Evolutionary conservation across 768 basidiomycete genomes (phyloP).

Genomic region (Auricularia sp.): DNA sequence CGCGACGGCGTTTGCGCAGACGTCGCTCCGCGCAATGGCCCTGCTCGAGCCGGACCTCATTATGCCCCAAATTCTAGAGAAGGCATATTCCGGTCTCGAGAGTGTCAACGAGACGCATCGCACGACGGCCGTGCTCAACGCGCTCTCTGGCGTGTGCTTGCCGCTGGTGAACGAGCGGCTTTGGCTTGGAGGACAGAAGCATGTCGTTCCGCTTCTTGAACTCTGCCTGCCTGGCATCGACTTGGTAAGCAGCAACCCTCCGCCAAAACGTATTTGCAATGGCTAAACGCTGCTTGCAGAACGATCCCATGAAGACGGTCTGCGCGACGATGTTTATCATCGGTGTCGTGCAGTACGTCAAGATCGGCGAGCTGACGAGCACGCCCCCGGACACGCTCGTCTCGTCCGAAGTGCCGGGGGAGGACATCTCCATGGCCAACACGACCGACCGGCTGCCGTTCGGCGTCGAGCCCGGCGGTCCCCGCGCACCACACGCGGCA

Average conservation of each 20-base stretch:
- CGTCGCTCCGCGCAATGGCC: slow-evolving; percentile 66
- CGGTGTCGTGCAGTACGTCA: slow-evolving; percentile 61
- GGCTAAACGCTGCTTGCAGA: slow-evolving; percentile 30
- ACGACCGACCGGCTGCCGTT: slow-evolving; percentile 39
- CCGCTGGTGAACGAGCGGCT: slow-evolving; percentile 66
- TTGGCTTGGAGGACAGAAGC: slow-evolving; percentile 83
- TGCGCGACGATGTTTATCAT: slow-evolving; percentile 73
- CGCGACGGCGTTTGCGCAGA: slow-evolving; percentile 73
- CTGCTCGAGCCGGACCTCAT: slow-evolving; percentile 73
- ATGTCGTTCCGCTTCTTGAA: slow-evolving; percentile 78
- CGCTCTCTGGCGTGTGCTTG: slow-evolving; percentile 65
- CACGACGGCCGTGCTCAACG: slow-evolving; percentile 82
- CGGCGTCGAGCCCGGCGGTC: slow-evolving; percentile 30
- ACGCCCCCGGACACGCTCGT: slow-evolving; percentile 30
- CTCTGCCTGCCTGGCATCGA: slow-evolving; percentile 89
- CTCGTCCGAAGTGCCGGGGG: slow-evolving; percentile 44
- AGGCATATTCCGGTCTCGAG: slow-evolving; percentile 86
- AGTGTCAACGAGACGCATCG: slow-evolving; percentile 91
- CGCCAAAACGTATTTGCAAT: background rate
- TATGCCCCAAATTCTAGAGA: slow-evolving; percentile 85
- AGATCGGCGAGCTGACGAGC: slow-evolving; percentile 66
- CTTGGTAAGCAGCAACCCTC: slow-evolving; percentile 37
- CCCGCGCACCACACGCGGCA: slow-evolving; percentile 39
- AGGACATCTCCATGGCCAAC: slow-evolving; percentile 25
- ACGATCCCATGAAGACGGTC: slow-evolving; percentile 71